Evolutionary conservation across 176 grass and related monocot species (phyloP), one percentile per base, ranked within the genome.

Genomic region (Aegilops tauschii): DNA sequence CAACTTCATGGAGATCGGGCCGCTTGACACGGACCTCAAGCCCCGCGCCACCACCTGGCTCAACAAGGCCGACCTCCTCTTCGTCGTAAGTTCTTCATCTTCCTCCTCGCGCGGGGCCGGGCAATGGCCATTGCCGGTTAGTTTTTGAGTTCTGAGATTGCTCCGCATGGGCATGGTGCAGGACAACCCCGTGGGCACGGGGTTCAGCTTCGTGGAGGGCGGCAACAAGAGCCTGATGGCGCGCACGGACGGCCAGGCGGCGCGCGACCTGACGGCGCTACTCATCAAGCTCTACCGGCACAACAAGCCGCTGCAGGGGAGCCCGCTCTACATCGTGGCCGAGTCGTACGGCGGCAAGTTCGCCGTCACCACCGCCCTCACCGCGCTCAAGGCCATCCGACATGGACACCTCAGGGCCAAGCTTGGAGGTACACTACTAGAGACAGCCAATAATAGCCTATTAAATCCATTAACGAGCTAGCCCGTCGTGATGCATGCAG

Each of bases 271-370:
- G 34, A 88, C 86, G 7, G 44, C 93, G 63, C 91, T 98, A 75
- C 88, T 98, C 32, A 30, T 44, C 74, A 25, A 42, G 18, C 91
- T 98, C 14, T 93, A 89, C 87, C 23, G 83, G 9, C 54, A 39
- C 74, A 85, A 69, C 54, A 40, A 64, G 5, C 18, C 20, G 4
- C 85, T 95, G 58, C 91, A 73, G 4, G 87, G 17, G 27, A 93
- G 93, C 59, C 91, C 95, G 42, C 89, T 98, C 9, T 96, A 90
- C 87, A 91, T 99, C 90, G 92, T 96, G 3, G 94, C 97, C 14
- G 96, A 98, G 73, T 99, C 97, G 21, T 98, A 96, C 82, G 97
- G 97, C 74, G 94, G 97, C 25, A 98, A 96, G 97, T 98, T 98
- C 84, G 97, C 97, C 14, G 97, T 90, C 31, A 93, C 94, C 11